Conservation (phyloP, 2,329 filamentous ascomycete genomes). For the Ascochyta clinopodiicola region DNA sequence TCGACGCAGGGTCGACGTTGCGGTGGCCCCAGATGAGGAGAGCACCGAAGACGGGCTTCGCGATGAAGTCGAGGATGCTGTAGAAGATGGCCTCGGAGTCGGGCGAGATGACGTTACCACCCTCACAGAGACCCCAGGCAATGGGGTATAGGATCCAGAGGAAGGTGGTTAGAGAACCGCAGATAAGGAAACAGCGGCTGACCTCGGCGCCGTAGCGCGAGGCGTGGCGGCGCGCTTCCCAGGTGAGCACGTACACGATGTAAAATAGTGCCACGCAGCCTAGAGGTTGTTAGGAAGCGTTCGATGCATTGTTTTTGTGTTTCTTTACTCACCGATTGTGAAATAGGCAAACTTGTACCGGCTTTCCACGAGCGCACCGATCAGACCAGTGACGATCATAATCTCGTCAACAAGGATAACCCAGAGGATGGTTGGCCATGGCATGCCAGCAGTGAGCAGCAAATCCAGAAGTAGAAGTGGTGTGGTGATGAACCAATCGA, state of each 20-base stretch:
- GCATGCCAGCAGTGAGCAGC: conserved; percentile 68
- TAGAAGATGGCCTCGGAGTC: conserved; percentile 74
- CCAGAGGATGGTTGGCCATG: conserved; percentile 68
- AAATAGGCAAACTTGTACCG: conserved; percentile 75
- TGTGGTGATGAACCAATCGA: conserved; percentile 70
- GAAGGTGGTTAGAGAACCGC: conserved; percentile 64
- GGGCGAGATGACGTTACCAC: conserved; percentile 69
- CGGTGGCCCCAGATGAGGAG: conserved; percentile 69
- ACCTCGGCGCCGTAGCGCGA: conserved; percentile 61
- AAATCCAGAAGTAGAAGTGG: conserved; percentile 68
- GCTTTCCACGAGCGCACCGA: conserved; percentile 68
- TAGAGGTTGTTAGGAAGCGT: not conserved
- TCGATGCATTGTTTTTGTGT: not conserved
- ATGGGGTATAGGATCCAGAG: conserved; percentile 70
- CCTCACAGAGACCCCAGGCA: conserved; percentile 68
- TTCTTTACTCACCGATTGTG: conserved; percentile 52
- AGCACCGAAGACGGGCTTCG: conserved; percentile 69
- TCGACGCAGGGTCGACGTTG: conserved; percentile 63
- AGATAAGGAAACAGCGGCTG: conserved; percentile 60
- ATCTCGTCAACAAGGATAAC: conserved; percentile 68
- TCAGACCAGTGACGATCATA: conserved; percentile 71
- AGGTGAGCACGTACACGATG: conserved; percentile 65
- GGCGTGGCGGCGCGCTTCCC: conserved; percentile 64
- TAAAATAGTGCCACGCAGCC: conserved; percentile 60
- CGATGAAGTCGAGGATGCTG: conserved; percentile 68